phyloP scores from a whole-genome alignment of 2,329 filamentous ascomycete species.

The Penicillium sclerotiorum region DNA sequence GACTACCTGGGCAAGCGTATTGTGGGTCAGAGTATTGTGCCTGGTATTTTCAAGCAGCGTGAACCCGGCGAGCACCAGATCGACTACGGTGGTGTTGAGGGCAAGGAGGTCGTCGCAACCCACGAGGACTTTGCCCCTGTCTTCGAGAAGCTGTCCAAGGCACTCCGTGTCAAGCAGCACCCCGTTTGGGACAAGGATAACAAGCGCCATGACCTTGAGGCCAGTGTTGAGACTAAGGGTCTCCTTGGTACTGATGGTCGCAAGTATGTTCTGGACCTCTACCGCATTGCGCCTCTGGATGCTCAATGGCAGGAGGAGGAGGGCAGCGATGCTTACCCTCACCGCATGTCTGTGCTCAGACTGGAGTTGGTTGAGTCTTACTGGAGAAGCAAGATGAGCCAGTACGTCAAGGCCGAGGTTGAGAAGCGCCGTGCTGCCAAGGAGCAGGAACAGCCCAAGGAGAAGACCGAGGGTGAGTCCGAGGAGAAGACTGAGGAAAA shows the following conservation, averaged over 20 bases:
- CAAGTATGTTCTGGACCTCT: slow-evolving; percentile 96
- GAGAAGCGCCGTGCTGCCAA: slow-evolving; percentile 59
- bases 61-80: slow-evolving; percentile 98
- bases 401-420: slow-evolving; percentile 81
- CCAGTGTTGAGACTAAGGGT: slow-evolving; percentile 96
- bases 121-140: slow-evolving; percentile 81
- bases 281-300: slow-evolving; percentile 90
- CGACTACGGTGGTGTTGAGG: slow-evolving; percentile 96
- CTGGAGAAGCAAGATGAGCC: slow-evolving; percentile 80
- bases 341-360: slow-evolving; percentile 92
- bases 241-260: slow-evolving; percentile 94
- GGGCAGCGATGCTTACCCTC: slow-evolving; percentile 71
- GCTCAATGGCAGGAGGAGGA: slow-evolving; percentile 85
- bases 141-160: slow-evolving; percentile 89
- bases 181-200: slow-evolving; percentile 97
- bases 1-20: slow-evolving; percentile 97
- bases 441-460: slow-evolving; percentile 41
- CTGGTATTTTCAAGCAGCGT: slow-evolving; percentile 97
- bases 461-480: slow-evolving; percentile 18
- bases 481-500: slow-evolving; percentile 49
- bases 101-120: slow-evolving; percentile 90
- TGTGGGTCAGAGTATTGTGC: slow-evolving; percentile 96
- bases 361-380: slow-evolving; percentile 87
- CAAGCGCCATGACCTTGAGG: slow-evolving; percentile 86
- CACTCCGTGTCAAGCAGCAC: slow-evolving; percentile 89